Percentiles rank a stretch among this genome's conserved stretches.
These are phyloP conservation scores for Aspergillus eucalypticola DNA, from an alignment of 2,329 filamentous ascomycete genomes.

Conservation along the genomic window DNA sequence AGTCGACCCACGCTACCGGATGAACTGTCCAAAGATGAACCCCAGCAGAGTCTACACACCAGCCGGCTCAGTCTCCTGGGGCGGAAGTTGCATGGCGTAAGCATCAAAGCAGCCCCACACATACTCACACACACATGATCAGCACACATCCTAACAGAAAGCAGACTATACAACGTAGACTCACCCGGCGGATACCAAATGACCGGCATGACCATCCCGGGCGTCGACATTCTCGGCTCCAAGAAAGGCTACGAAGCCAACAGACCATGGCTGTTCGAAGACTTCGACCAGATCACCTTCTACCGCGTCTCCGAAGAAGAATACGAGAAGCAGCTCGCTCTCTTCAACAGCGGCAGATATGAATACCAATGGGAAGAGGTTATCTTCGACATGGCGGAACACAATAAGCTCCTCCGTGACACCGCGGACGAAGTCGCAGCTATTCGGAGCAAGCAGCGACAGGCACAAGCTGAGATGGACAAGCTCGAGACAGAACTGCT, in stretches of 20 bases:
- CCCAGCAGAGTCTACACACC: constrained; percentile 59
- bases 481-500: constrained; percentile 39
- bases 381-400: constrained; percentile 57
- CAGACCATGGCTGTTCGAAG: constrained; percentile 57
- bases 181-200: constrained; percentile 60
- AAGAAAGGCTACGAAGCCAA: constrained; percentile 51
- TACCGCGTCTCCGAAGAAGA: constrained; percentile 56
- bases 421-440: constrained; percentile 51
- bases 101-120: constrained; percentile 1
- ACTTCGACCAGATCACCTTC: constrained; percentile 60
- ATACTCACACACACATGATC: not conserved
- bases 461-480: constrained; percentile 50
- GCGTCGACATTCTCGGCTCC: constrained; percentile 55
- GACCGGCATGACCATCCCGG: constrained; percentile 54
- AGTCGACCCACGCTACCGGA: constrained; percentile 55
- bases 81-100: constrained; percentile 53
- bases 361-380: constrained; percentile 53
- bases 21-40: constrained; percentile 59
- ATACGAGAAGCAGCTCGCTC: constrained; percentile 50
- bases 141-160: not conserved
- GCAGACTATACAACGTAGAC: constrained; percentile 57
- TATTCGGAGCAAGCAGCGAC: constrained; percentile 49
- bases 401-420: constrained; percentile 51
- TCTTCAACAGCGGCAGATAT: constrained; percentile 55
- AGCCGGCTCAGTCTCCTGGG: constrained; percentile 58